phyloP scores from a whole-genome alignment of 1,284 basidiomycete genomes.

The Hemileia vastatrix region DNA sequence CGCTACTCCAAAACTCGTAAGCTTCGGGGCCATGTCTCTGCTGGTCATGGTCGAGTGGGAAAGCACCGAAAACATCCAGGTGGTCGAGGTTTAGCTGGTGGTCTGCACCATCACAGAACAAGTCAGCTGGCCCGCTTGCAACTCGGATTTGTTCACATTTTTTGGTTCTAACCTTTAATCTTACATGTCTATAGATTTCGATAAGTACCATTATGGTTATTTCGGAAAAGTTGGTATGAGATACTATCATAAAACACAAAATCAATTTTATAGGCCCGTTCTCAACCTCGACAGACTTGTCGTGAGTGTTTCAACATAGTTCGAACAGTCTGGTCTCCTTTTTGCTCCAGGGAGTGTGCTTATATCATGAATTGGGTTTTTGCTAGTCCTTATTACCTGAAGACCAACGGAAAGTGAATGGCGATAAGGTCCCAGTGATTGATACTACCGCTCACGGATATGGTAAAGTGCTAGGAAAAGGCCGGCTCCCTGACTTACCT shows the following conservation, averaged over 20 bases:
- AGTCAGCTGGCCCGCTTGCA: constrained; percentile 47
- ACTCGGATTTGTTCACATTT: not conserved
- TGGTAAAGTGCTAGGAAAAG: constrained; percentile 83
- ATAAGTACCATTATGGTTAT: constrained; percentile 68
- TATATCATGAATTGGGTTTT: constrained; percentile 36
- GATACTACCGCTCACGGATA: constrained; percentile 77
- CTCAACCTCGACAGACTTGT: constrained; percentile 88
- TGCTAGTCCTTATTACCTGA: constrained; percentile 14
- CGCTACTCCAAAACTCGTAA: constrained; percentile 92
- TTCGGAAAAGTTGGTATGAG: constrained; percentile 94
- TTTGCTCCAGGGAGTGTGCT: constrained; percentile 64
- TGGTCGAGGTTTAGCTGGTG: constrained; percentile 99
- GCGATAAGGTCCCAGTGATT: constrained; percentile 77
- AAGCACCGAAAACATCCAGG: constrained; percentile 99
- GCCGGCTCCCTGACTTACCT: constrained; percentile 56
- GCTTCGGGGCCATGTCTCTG: constrained; percentile 96
- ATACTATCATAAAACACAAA: constrained; percentile 90
- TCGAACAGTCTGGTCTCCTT: constrained; percentile 53
- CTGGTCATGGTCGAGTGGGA: constrained; percentile 97
- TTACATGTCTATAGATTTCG: constrained; percentile 54
- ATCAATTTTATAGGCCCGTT: constrained; percentile 78
- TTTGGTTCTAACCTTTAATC: not conserved
- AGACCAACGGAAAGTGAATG: constrained; percentile 47
- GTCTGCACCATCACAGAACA: constrained; percentile 93
- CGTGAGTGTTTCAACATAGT: constrained; percentile 31